Percentiles rank a stretch among this genome's conserved stretches.
phyloP scores from a whole-genome alignment of 2,329 filamentous ascomycete genomes.

The Alternaria atra region DNA sequence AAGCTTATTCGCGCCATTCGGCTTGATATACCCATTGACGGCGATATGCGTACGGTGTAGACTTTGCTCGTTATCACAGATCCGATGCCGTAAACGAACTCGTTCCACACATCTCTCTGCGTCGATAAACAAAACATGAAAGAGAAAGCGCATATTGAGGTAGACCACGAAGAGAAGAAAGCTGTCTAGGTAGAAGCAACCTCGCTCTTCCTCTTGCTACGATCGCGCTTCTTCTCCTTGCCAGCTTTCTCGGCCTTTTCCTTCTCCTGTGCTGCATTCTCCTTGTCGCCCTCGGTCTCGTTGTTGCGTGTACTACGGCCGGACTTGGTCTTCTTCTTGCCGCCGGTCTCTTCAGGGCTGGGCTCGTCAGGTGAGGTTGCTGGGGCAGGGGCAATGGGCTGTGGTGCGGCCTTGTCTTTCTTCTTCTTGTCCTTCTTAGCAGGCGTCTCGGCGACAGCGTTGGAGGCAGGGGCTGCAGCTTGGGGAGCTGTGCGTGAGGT shows the following conservation, averaged over 20 bases:
- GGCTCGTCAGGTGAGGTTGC: slow-evolving; percentile 33
- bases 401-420: slow-evolving; percentile 39
- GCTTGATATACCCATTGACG: background rate
- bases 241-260: slow-evolving; percentile 11
- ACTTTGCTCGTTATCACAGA: background rate
- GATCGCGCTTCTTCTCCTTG: slow-evolving; percentile 46
- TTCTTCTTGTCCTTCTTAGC: slow-evolving; percentile 50
- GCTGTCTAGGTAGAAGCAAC: slow-evolving; percentile 29
- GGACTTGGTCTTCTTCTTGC: slow-evolving; percentile 49
- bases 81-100: background rate
- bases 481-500: slow-evolving; percentile 21
- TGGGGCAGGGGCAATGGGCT: slow-evolving; percentile 39
- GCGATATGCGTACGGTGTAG: background rate
- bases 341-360: slow-evolving; percentile 42
- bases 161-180: background rate
- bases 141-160: background rate
- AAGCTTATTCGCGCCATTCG: background rate
- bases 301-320: slow-evolving; percentile 44
- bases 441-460: slow-evolving; percentile 25
- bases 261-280: slow-evolving; percentile 31
- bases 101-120: background rate
- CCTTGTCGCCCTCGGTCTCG: slow-evolving; percentile 42
- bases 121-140: background rate
- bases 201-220: slow-evolving; percentile 48
- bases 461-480: slow-evolving; percentile 21